phyloP scores from a whole-genome alignment of 2,329 filamentous ascomycete species.

The Botrytis tulipae region DNA sequence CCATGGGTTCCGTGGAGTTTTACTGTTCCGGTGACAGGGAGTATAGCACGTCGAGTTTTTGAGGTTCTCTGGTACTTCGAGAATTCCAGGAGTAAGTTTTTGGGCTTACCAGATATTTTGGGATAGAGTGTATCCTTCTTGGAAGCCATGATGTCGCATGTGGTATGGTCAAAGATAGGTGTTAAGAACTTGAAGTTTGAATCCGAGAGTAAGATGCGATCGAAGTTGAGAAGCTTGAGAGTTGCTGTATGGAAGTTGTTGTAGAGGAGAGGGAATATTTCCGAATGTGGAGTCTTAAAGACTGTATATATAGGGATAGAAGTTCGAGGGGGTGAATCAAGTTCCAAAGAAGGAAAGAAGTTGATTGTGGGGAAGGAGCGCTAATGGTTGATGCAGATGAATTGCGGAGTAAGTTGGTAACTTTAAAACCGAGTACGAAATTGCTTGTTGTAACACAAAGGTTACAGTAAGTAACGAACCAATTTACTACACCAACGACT shows the following conservation, averaged over 20 bases:
- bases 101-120: conserved; percentile 8
- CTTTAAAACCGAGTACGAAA: background rate
- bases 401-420: background rate
- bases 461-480: background rate
- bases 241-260: background rate
- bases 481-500: background rate
- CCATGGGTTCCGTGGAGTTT: conserved; percentile 33
- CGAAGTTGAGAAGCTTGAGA: background rate
- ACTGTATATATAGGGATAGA: background rate
- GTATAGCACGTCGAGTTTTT: background rate
- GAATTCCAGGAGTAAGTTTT: conserved; percentile 4
- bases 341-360: too few species aligned
- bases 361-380: background rate
- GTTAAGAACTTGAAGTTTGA: background rate
- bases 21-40: conserved; percentile 27
- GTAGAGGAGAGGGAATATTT: background rate
- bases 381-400: background rate
- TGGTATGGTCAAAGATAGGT: background rate
- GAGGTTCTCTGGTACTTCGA: background rate
- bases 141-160: background rate
- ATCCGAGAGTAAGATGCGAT: background rate
- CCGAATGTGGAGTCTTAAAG: background rate
- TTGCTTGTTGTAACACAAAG: background rate
- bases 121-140: background rate
- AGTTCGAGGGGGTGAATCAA: background rate